Evolutionary conservation across 805 yeast species (phyloP).

Genomic region (Ogataea siamensis): DNA sequence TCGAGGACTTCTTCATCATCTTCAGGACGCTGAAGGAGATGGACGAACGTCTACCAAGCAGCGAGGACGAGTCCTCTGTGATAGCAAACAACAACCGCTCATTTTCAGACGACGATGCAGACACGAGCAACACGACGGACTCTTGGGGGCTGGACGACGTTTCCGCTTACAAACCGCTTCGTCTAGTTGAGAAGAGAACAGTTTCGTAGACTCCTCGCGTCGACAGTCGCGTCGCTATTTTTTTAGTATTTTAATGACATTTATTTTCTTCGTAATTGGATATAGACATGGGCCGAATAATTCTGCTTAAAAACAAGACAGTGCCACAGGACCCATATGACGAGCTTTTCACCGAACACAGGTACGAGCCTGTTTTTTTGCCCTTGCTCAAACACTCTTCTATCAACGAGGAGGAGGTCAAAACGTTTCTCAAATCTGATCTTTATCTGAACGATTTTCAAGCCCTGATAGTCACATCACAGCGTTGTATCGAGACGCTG

Average conservation of each 20-base stretch:
- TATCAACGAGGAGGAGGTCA: slow-evolving; percentile 45
- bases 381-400: slow-evolving; percentile 73
- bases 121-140: slow-evolving; percentile 9
- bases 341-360: slow-evolving; percentile 36
- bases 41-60: slow-evolving; percentile 11
- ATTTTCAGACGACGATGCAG: slow-evolving; percentile 14
- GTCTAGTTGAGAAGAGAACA: slow-evolving; percentile 19
- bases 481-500: slow-evolving; percentile 84
- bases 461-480: slow-evolving; percentile 79
- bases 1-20: slow-evolving; percentile 30
- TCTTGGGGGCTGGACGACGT: slow-evolving; percentile 16
- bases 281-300: slow-evolving; percentile 29
- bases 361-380: slow-evolving; percentile 52
- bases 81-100: slow-evolving; percentile 11
- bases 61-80: slow-evolving; percentile 6
- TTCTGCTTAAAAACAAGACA: slow-evolving; percentile 71
- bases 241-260: slow-evolving; percentile 4
- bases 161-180: slow-evolving; percentile 18
- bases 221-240: slow-evolving; percentile 7
- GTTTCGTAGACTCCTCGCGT: slow-evolving; percentile 2
- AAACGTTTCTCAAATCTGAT: slow-evolving; percentile 41
- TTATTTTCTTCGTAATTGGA: slow-evolving; percentile 6
- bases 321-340: slow-evolving; percentile 68
- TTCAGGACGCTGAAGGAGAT: slow-evolving; percentile 28
- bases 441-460: slow-evolving; percentile 41